phyloP scores from a whole-genome alignment of 2,329 filamentous ascomycete species.

The Pyrenochaeta sp. region DNA sequence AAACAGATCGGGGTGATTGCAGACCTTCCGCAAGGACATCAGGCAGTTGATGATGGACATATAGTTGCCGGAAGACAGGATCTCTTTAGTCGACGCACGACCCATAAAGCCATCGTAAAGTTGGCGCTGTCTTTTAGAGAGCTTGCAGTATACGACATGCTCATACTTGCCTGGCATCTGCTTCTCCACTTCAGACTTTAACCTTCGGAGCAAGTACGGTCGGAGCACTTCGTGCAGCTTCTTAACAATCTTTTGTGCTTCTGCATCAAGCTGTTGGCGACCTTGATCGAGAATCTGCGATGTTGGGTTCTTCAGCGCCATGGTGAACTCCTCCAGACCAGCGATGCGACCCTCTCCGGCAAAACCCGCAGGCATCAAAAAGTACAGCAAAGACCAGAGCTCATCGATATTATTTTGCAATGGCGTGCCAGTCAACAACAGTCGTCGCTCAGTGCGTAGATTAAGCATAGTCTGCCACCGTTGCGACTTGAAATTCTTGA shows the following conservation, averaged over 20 bases:
- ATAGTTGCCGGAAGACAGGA: slow-evolving; percentile 91
- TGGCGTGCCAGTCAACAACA: slow-evolving; percentile 92
- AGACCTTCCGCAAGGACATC: slow-evolving; percentile 97
- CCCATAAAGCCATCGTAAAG: slow-evolving; percentile 97
- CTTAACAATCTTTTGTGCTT: slow-evolving; percentile 88
- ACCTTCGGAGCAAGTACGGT: slow-evolving; percentile 85
- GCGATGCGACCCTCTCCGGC: slow-evolving; percentile 90
- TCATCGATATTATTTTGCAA: slow-evolving; percentile 97
- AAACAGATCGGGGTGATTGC: slow-evolving; percentile 97
- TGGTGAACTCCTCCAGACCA: slow-evolving; percentile 92
- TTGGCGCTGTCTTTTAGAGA: slow-evolving; percentile 94
- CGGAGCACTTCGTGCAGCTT: slow-evolving; percentile 94
- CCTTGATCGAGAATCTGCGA: slow-evolving; percentile 97
- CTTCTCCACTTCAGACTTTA: slow-evolving; percentile 98
- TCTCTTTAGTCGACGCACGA: slow-evolving; percentile 86
- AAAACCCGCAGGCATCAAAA: slow-evolving; percentile 88
- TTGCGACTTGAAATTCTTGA: slow-evolving; percentile 99
- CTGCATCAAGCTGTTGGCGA: slow-evolving; percentile 90
- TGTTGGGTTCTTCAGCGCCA: slow-evolving; percentile 94
- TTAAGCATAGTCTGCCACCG: slow-evolving; percentile 94
- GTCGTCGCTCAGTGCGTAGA: slow-evolving; percentile 87
- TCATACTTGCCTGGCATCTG: slow-evolving; percentile 99
- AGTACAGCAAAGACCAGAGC: slow-evolving; percentile 95
- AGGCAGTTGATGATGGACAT: slow-evolving; percentile 98
- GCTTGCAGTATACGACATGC: slow-evolving; percentile 92